A percentile compares a stretch with the other conserved stretches of the same genome.
These are phyloP conservation scores for Argentina anserina DNA, from an alignment of 306 rosid species.

Conservation along the genomic window DNA sequence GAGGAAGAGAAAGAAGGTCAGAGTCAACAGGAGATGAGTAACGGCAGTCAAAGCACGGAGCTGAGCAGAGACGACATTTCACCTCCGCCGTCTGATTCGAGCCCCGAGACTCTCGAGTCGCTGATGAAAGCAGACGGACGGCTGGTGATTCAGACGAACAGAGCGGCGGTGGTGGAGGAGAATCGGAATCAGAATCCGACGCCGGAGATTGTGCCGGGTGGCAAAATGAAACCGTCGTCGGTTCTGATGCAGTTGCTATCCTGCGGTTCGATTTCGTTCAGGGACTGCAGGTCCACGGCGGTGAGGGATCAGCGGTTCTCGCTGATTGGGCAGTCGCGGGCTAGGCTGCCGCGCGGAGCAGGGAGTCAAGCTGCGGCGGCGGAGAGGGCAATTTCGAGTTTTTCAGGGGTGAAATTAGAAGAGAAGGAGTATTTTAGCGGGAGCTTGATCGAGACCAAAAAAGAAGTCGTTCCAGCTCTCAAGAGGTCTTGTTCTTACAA, in stretches of 20 bases:
- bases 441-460: constrained; percentile 72
- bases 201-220: constrained; percentile 46
- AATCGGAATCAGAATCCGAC: constrained; percentile 37
- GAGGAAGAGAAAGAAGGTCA: constrained; percentile 15
- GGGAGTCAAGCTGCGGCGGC: constrained; percentile 51
- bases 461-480: constrained; percentile 41
- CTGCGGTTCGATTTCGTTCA: constrained; percentile 86
- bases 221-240: constrained; percentile 69
- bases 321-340: constrained; percentile 56
- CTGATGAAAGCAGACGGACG: constrained; percentile 79
- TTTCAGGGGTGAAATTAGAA: constrained; percentile 60
- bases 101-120: constrained; percentile 86
- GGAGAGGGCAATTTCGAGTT: constrained; percentile 38
- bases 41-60: constrained; percentile 48
- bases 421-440: constrained; percentile 94
- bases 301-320: constrained; percentile 59
- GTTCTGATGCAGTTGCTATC: constrained; percentile 75
- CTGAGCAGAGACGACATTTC: constrained; percentile 86
- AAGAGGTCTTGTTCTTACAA: constrained; percentile 87
- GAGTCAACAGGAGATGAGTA: constrained; percentile 10
- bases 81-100: constrained; percentile 97
- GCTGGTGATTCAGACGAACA: constrained; percentile 35
- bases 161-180: constrained; percentile 11
- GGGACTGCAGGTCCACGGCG: constrained; percentile 49
- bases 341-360: constrained; percentile 51